Evolutionary conservation across 768 basidiomycete genomes (phyloP).

Genomic region (Mycena albidolilacea): DNA sequence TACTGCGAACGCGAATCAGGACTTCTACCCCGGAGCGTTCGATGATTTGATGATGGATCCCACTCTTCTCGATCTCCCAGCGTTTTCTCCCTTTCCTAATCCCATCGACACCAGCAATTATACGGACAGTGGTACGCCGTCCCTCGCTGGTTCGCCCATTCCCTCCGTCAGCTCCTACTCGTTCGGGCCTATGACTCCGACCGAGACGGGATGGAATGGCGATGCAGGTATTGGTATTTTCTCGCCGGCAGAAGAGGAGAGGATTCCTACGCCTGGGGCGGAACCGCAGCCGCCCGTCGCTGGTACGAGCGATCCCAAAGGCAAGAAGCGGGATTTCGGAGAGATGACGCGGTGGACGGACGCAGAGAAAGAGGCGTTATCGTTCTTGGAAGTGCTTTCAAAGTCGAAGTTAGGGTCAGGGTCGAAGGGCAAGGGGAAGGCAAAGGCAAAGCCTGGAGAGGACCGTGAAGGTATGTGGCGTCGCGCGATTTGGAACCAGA

Average conservation of each 20-base stretch:
- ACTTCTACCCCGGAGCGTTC: slow-evolving; percentile 7
- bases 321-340: slow-evolving; percentile 34
- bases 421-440: slow-evolving; percentile 32
- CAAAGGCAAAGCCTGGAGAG: slow-evolving; percentile 31
- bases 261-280: neutral
- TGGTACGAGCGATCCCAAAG: slow-evolving; percentile 14
- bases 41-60: slow-evolving; percentile 51
- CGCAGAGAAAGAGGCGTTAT: slow-evolving; percentile 29
- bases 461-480: slow-evolving; percentile 45
- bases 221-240: slow-evolving; percentile 25
- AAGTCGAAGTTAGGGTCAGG: slow-evolving; percentile 24
- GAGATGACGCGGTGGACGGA: slow-evolving; percentile 34
- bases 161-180: slow-evolving; percentile 49
- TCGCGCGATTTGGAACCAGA: slow-evolving; percentile 37
- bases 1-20: neutral
- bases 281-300: neutral
- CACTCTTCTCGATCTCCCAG: slow-evolving; percentile 47
- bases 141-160: slow-evolving; percentile 46
- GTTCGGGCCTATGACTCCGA: slow-evolving; percentile 32
- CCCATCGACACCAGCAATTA: slow-evolving; percentile 31
- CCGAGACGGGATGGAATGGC: slow-evolving; percentile 28
- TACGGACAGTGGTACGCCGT: slow-evolving; percentile 38
- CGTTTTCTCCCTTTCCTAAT: neutral
- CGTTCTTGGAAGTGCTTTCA: slow-evolving; percentile 33
- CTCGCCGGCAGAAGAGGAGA: slow-evolving; percentile 27